Base-by-base conservation (phyloP, 345 rosid genomes). In the Euphorbia pulcherrima region DNA sequence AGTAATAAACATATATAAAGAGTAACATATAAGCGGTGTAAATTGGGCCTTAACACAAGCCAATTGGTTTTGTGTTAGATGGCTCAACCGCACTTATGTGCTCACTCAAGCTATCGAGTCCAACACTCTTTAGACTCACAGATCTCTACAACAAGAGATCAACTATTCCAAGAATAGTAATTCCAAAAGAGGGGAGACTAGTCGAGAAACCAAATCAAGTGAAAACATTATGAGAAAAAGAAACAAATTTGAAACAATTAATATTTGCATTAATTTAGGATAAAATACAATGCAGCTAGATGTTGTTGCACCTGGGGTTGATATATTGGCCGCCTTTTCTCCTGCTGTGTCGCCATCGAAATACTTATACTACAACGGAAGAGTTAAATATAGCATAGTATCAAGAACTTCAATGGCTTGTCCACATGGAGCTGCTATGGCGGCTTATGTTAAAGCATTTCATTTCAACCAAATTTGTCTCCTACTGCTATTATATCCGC, bases 381-480 rank as follows among this genome's bases (percentile, higher is more conserved):
- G 40, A 54, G 62, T 40, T 16, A 10, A 56, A 3, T 68, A 68
- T 27, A 66, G 14, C 60, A 66, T 66, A 2, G 16, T 33, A 20
- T 66, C 70, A 13, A 61, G 70, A 2, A 67, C 62, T 48, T 67
- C 70, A 51, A 54, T 67, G 61, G 18, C 70, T 6, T 54, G 70
- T 20, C 70, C 70, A 13, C 72, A 58, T 68, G 71, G 29, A 23
- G 47, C 71, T 23, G 71, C 62, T 28, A 41, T 50, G 48, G 72
- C 72, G 9, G 44, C 64, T 10, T 57, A 57, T 46, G 44, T 68
- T 8, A 68, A 41, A 28, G 9, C 72, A 58, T 18, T 57, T 27
- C 72, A 68, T 20, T n/a, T n/a, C n/a, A n/a, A n/a, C 64, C 56
- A 41, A 64, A 68, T 10, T 68, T 64, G 69, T 65, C 69, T 51